Evolutionary conservation across 441 rosid species (phyloP).

Genomic region (Syzygium malaccense): DNA sequence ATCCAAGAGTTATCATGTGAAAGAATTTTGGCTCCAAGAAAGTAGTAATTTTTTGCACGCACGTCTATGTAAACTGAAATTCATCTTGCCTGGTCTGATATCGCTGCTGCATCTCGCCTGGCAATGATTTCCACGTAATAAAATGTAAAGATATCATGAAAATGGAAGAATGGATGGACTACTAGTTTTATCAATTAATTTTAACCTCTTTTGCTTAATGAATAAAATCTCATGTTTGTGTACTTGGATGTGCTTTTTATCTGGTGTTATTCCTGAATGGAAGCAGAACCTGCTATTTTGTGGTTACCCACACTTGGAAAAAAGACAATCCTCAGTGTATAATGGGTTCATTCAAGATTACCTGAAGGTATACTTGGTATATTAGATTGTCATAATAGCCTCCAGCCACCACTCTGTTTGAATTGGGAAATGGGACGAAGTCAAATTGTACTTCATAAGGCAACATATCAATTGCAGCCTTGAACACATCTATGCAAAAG

Average conservation of each 20-base stretch:
- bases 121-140: neutral
- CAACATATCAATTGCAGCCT: neutral
- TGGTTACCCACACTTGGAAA: neutral
- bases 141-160: neutral
- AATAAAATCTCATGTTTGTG: neutral
- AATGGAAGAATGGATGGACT: neutral
- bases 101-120: neutral
- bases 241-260: neutral
- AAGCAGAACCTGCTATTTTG: neutral
- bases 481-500: neutral
- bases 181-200: neutral
- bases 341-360: neutral
- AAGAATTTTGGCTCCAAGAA: neutral
- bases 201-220: neutral
- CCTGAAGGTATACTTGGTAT: neutral
- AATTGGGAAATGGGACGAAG: accelerated
- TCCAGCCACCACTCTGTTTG: neutral
- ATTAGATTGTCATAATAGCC: accelerated
- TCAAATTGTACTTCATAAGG: neutral
- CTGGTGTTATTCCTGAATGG: neutral
- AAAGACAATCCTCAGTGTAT: neutral
- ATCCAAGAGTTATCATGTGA: neutral
- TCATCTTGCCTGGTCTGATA: neutral
- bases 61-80: accelerated
- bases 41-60: neutral